A percentile compares a stretch with the other conserved stretches of the same genome.
phyloP scores from a whole-genome alignment of 306 rosid species.

The Carpinus viminea region DNA sequence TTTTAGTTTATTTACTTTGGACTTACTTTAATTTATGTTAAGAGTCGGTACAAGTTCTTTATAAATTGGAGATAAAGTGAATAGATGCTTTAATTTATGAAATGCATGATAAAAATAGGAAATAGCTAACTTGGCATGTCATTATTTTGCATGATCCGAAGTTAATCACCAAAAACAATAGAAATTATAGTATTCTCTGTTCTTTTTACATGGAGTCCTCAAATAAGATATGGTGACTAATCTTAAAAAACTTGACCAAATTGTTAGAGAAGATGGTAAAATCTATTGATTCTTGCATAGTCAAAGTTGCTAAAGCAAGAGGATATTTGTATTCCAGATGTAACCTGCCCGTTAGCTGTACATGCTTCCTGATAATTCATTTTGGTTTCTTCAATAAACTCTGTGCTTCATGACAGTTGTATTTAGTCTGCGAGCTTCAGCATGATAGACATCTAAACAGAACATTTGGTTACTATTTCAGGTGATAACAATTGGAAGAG shows the following conservation, averaged over 20 bases:
- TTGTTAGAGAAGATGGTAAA: too few species aligned
- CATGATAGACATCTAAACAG: constrained; percentile 12
- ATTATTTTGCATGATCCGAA: neutral
- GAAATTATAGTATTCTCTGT: too few species aligned
- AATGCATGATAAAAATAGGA: neutral
- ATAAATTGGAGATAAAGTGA: too few species aligned
- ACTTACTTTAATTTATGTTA: too few species aligned
- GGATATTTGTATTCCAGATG: neutral
- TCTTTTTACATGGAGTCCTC: neutral
- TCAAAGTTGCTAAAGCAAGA: neutral
- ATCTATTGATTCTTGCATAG: neutral
- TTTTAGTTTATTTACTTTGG: too few species aligned
- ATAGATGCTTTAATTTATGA: too few species aligned
- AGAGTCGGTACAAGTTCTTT: too few species aligned
- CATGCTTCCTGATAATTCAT: neutral
- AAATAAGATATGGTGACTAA: too few species aligned
- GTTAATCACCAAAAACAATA: neutral
- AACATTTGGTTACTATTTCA: constrained; percentile 38
- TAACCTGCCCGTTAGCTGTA: neutral
- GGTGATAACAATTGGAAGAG: constrained; percentile 88
- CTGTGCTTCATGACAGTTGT: neutral
- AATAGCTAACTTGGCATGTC: neutral
- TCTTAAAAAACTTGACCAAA: neutral
- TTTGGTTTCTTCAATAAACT: neutral
- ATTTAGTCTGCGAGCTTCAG: neutral